These are phyloP conservation scores for Phytophthora ramorum DNA, from an alignment of 352 stramenopile species.

Conservation along the genomic window DNA sequence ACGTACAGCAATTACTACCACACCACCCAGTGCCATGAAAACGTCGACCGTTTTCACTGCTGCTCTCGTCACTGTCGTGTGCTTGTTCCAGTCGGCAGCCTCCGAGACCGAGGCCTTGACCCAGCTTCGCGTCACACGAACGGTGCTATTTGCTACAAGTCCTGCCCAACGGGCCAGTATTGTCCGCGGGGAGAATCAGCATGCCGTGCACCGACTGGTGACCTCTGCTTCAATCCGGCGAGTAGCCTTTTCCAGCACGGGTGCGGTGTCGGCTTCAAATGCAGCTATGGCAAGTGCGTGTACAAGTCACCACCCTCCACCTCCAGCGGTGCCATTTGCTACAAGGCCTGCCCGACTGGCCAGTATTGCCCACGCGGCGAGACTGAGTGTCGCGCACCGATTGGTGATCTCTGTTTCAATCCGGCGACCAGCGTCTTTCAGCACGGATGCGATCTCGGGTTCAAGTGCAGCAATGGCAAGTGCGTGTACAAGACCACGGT, in stretches of 20 bases:
- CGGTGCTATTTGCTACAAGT: too few species aligned
- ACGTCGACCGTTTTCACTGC: constrained; percentile 32
- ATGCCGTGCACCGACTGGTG: too few species aligned
- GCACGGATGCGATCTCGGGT: constrained; percentile 19
- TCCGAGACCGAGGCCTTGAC: constrained; percentile 24
- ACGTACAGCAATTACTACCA: too few species aligned
- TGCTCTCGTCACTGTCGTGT: constrained; percentile 26
- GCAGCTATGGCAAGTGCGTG: too few species aligned
- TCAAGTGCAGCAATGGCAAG: constrained; percentile 36
- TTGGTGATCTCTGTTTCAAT: constrained; percentile 29
- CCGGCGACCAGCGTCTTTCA: constrained; percentile 29
- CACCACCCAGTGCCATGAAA: too few species aligned
- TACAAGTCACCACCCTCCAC: too few species aligned
- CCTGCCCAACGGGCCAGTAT: too few species aligned
- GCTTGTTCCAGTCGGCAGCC: constrained; percentile 15
- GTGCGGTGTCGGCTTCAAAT: too few species aligned
- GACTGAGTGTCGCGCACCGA: constrained; percentile 17
- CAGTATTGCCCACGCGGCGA: constrained; percentile 28
- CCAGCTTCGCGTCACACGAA: constrained; percentile 39
- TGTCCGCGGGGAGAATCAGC: too few species aligned
- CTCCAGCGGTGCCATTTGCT: constrained; percentile 17
- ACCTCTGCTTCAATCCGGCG: too few species aligned
- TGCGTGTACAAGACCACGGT: constrained; percentile 29
- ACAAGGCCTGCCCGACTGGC: constrained; percentile 19
- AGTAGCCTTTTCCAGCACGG: too few species aligned